Evolutionary conservation across 2,329 filamentous ascomycete species (phyloP).

Genomic region (Knoxdaviesia capensis): DNA sequence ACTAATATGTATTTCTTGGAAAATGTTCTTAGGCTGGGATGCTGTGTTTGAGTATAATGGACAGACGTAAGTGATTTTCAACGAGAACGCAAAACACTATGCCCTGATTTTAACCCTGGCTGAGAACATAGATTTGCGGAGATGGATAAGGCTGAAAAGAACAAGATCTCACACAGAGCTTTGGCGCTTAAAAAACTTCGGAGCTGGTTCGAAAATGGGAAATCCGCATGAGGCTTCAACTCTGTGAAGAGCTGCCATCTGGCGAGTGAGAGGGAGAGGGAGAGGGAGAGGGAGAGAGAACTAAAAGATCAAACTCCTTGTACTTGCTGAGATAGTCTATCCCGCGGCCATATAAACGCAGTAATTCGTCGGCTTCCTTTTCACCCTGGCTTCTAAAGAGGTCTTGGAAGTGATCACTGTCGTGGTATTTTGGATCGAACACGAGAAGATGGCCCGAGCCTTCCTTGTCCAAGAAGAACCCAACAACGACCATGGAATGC

Average conservation of each 20-base stretch:
- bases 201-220: conserved; percentile 45
- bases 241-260: not conserved
- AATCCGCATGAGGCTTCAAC: not conserved
- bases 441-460: conserved; percentile 55
- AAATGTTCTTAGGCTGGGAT: conserved; percentile 59
- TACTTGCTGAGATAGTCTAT: conserved; percentile 47
- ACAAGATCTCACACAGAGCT: conserved; percentile 77
- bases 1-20: not conserved
- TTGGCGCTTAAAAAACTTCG: conserved; percentile 77
- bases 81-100: not conserved
- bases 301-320: conserved; percentile 65
- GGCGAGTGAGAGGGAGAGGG: not conserved
- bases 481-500: conserved; percentile 80
- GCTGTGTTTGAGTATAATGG: conserved; percentile 88
- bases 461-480: conserved; percentile 49
- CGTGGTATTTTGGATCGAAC: conserved; percentile 45
- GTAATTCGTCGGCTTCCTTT: conserved; percentile 21
- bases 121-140: conserved; percentile 49
- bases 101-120: not conserved
- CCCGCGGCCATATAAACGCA: conserved; percentile 58
- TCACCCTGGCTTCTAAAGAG: not conserved
- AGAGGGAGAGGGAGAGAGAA: conserved; percentile 13
- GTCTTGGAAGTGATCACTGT: conserved; percentile 1
- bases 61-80: conserved; percentile 37
- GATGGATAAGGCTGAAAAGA: conserved; percentile 79